These are phyloP conservation scores for Saraca asoca DNA, from an alignment of 331 rosid species.

Conservation along the genomic window DNA sequence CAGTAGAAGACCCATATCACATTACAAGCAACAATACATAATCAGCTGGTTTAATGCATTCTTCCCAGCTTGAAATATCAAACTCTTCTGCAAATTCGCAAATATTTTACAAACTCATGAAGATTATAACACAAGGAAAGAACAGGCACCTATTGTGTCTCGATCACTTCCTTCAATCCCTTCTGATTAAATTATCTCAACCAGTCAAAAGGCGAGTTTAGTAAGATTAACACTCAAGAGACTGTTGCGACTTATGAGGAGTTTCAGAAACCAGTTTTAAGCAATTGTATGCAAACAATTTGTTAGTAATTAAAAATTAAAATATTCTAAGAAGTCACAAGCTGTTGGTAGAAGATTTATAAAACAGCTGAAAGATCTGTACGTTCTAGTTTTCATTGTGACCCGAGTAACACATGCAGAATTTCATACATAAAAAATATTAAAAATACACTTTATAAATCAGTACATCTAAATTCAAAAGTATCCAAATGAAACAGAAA, in stretches of 20 bases:
- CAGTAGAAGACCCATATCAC: conserved; percentile 6
- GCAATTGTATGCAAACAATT: neutral
- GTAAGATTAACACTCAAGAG: neutral
- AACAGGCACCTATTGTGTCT: conserved; percentile 8
- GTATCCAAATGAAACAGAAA: neutral
- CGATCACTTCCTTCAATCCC: too few species aligned
- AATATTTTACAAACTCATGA: neutral
- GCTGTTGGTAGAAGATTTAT: conserved; percentile 11
- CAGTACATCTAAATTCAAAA: neutral
- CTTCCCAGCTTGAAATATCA: conserved; percentile 4
- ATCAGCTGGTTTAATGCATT: conserved; percentile 17
- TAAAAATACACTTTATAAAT: conserved; percentile 1
- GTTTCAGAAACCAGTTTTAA: neutral
- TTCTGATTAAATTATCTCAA: too few species aligned
- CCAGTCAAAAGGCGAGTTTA: conserved; percentile 5
- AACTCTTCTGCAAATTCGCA: too few species aligned
- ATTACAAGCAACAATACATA: conserved; percentile 27
- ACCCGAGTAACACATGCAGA: neutral
- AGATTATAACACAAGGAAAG: too few species aligned
- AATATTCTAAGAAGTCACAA: too few species aligned
- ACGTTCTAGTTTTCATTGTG: neutral
- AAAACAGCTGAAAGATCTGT: too few species aligned
- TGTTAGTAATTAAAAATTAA: conserved; percentile 3
- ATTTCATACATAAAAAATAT: conserved; percentile 5
- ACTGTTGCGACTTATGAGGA: neutral